Evolutionary conservation across 371 early-diverging fungal species (phyloP), one percentile per base, ranked within the genome.

Genomic region (Mucor racemosus): DNA sequence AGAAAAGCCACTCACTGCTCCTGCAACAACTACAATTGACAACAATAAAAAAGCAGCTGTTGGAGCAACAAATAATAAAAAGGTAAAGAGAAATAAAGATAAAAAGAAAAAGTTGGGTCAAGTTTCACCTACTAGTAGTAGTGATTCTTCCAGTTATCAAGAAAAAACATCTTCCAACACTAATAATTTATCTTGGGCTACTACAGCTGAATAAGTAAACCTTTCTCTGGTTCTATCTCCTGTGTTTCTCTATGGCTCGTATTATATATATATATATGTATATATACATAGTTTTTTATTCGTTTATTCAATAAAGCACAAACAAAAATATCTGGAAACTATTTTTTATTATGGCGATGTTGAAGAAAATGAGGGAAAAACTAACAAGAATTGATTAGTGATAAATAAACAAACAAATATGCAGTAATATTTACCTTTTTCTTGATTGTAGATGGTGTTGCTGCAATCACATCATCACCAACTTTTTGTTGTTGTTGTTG

Each of bases 321-420:
- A 21, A 44, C 41, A 44, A 46, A 34, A 48, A 33, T 57, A 26
- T 26, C 1, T 26, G 1, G 26, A 26, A 26, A 26, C 26, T 67
- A 62, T 19, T 67, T 67, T 36, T 62, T 48, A 34, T 39, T 58
- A 58, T 63, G 48, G 26, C 68, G 62, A 35, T 62, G n/a, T 19
- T 67, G 68, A 31, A 67, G 48, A 57, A 67, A 67, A 33, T 67
- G 68, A 48, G 68, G 62, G 34, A 67, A 63, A 50, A 67, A 67
- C 68, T 67, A 59, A 7, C 9, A 11, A 31, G 5, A 31, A 13
- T 13, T 15, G n/a, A 9, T 3, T 8, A 34, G 8, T 11, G 56
- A 26, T 26, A 26, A 26, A 26, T 56, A 35, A 33, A 56, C 36
- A 36, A 35, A 56, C 36, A 56, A 36, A 17, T 8, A 35, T 31